phyloP scores from a whole-genome alignment of 164 flowering plant species.

The Magnolia sinica region DNA sequence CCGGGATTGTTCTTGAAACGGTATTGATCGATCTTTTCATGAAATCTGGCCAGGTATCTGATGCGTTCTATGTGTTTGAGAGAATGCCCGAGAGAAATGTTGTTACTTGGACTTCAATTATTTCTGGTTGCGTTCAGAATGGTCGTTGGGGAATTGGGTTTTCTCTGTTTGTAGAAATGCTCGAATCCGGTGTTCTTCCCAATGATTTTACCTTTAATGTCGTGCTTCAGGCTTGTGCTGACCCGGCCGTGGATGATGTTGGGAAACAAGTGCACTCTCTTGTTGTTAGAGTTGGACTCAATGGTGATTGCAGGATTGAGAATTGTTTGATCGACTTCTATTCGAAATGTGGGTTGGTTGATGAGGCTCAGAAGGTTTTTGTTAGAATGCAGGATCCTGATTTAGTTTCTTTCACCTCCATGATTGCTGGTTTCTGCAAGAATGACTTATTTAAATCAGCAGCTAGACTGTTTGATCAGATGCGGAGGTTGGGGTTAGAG shows the following conservation, averaged over 20 bases:
- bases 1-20: constrained; percentile 11
- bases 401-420: constrained; percentile 17
- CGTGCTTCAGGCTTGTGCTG: constrained; percentile 21
- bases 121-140: constrained; percentile 14
- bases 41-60: constrained; percentile 9
- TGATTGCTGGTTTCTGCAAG: constrained; percentile 17
- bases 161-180: constrained; percentile 13
- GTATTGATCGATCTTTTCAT: constrained; percentile 7
- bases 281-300: constrained; percentile 7
- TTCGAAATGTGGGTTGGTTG: constrained; percentile 13
- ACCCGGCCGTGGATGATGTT: neutral
- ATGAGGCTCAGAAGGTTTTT: constrained; percentile 14
- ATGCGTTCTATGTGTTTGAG: constrained; percentile 18
- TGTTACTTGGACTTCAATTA: constrained; percentile 20
- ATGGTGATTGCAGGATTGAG: neutral
- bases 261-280: constrained; percentile 21
- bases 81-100: constrained; percentile 18
- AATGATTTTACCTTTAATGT: constrained; percentile 20
- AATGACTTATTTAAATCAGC: constrained; percentile 8
- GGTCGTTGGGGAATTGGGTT: constrained; percentile 1
- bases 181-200: constrained; percentile 11
- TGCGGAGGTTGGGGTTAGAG: constrained; percentile 12
- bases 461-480: constrained; percentile 6
- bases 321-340: constrained; percentile 18
- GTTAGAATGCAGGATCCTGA: constrained; percentile 12